Evolutionary conservation across 2,329 filamentous ascomycete species (phyloP), one percentile per base, ranked within the genome.

Genomic region (Aspergillus luchuensis): DNA sequence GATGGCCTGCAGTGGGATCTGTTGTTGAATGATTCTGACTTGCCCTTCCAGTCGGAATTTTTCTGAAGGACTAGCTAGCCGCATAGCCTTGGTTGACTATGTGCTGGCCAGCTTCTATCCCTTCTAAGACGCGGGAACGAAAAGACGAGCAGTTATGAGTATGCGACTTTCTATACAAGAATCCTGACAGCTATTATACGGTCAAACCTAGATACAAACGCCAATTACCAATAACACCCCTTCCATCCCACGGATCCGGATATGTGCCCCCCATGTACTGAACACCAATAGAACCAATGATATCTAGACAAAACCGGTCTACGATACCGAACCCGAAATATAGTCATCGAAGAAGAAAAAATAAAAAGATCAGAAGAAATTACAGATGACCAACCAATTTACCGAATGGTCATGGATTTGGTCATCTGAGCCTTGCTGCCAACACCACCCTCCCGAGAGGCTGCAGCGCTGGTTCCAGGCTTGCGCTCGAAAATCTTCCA

Each of bases 401-500:
- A 95, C 74, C 91, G 89, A 75, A 94, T 94, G 49, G 93, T 97
- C 90, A 97, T 96, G 78, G 94, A 91, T 88, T 97, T 97, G 75
- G 88, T 88, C 84, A 94, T 90, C 72, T 91, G 88, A 58, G 90
- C 92, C 81, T 94, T 94, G 78, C 85, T 86, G 53, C 89, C 89
- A 61, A 89, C 82, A 64, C 87, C 88, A 60, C 88, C 85, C 68
- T 85, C 84, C 62, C 86, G 84, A 57, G 88, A 82, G 33, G 83
- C 75, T 52, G 87, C 85, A 55, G 88, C 85, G 62, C 85, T 81
- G 61, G 85, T 82, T 58, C 92, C 92, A 17, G 93, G 84, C 87
- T 97, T 98, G 87, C 97, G 97, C 85, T 99, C 95, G 74, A 99
- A 99, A 70, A 99, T 85, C 88, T 99, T 99, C 95, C 95, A 99